A percentile compares a stretch with the other conserved stretches of the same genome.
Evolutionary conservation across 139 green algal genomes (phyloP).

Genomic region (Pedinophyceae sp.): DNA sequence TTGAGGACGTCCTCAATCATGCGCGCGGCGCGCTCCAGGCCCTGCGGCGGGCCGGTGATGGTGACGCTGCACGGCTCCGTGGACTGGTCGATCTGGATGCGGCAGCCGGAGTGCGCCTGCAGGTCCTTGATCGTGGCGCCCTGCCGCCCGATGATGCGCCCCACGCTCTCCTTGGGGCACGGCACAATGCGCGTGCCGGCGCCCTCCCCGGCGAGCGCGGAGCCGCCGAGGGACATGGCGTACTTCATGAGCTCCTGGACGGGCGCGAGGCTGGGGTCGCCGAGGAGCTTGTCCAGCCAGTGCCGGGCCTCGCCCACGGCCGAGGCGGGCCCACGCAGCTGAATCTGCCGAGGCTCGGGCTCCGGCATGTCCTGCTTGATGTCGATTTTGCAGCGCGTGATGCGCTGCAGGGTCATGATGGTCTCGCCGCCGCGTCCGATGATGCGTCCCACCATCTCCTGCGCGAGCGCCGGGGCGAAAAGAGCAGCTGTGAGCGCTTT

Average conservation of each 20-base stretch:
- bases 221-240: too few species aligned
- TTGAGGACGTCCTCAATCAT: background rate
- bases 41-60: background rate
- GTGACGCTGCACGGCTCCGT: background rate
- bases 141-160: slow-evolving; percentile 1
- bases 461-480: too few species aligned
- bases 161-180: background rate
- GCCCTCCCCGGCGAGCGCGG: background rate
- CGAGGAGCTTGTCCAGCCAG: background rate
- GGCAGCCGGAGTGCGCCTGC: background rate
- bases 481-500: too few species aligned
- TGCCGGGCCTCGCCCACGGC: background rate
- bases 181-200: background rate
- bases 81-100: slow-evolving; percentile 8
- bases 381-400: background rate
- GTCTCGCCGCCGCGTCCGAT: slow-evolving; percentile 2
- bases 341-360: background rate
- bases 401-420: background rate
- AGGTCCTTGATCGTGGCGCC: slow-evolving; percentile 4
- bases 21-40: background rate
- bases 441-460: slow-evolving; percentile 5
- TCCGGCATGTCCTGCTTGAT: slow-evolving; percentile 6
- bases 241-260: background rate
- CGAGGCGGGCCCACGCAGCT: background rate
- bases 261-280: background rate